A percentile compares a stretch with the other conserved stretches of the same genome.
These are phyloP conservation scores for Botrytis porri DNA, from an alignment of 2,329 filamentous ascomycete species.

Conservation along the genomic window DNA sequence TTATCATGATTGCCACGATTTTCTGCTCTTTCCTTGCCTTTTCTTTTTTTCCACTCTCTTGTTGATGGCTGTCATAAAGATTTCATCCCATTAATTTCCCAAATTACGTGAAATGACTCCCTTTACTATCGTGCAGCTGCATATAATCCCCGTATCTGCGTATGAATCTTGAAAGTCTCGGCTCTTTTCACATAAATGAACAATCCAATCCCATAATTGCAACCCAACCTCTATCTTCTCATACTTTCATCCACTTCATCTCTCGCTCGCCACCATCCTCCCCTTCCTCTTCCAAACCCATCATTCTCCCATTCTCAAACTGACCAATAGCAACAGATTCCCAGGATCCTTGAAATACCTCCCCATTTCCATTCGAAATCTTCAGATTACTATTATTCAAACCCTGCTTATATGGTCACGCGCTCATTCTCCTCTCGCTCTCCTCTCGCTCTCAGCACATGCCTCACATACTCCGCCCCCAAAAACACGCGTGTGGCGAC, in stretches of 20 bases:
- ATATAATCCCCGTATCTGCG: background rate
- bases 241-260: background rate
- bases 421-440: conserved; percentile 28
- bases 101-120: background rate
- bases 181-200: background rate
- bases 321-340: too few relatives aligned
- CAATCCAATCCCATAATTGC: background rate
- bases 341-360: background rate
- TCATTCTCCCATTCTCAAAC: background rate
- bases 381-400: background rate
- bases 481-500: conserved; percentile 36
- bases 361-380: background rate
- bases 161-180: background rate
- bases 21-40: background rate
- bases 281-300: background rate
- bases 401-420: conserved; percentile 23
- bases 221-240: background rate
- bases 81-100: background rate
- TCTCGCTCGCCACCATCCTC: background rate
- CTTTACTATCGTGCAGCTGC: background rate
- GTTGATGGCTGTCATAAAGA: background rate
- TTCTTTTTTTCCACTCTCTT: background rate
- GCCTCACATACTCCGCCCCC: conserved; percentile 36
- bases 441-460: conserved; percentile 33
- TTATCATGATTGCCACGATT: background rate